Evolutionary conservation across 2,329 filamentous ascomycete genomes (phyloP).

Genomic region (Fusarium algeriense): DNA sequence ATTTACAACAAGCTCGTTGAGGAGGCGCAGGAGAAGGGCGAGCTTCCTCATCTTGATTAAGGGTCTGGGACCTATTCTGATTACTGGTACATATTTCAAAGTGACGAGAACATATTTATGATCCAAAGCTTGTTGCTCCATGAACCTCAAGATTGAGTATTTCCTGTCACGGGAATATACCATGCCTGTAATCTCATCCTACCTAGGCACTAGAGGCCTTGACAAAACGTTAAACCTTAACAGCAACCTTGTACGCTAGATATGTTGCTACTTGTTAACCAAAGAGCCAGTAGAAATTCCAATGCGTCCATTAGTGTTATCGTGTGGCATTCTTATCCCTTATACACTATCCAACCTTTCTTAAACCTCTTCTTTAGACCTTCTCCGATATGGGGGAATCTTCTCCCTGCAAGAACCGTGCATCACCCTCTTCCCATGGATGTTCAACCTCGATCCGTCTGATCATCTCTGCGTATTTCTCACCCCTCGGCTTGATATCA

Average conservation of each 20-base stretch:
- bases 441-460: not conserved
- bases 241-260: too few relatives aligned
- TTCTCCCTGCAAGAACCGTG: not conserved
- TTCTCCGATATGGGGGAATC: not conserved
- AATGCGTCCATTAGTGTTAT: too few relatives aligned
- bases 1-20: conserved; percentile 52
- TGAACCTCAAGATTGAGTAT: too few relatives aligned
- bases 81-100: not conserved
- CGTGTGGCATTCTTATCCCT: not conserved
- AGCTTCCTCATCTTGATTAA: conserved; percentile 42
- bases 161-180: too few relatives aligned
- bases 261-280: too few relatives aligned
- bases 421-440: conserved; percentile 6
- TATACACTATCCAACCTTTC: too few relatives aligned
- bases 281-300: too few relatives aligned
- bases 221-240: too few relatives aligned
- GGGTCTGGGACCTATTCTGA: fast-evolving
- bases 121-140: not conserved
- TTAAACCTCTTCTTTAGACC: fast-evolving
- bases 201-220: too few relatives aligned
- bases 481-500: not conserved
- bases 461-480: not conserved
- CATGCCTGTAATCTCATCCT: too few relatives aligned
- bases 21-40: conserved; percentile 52
- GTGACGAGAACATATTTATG: not conserved